A percentile compares a stretch with the other conserved stretches of the same genome.
Conservation (phyloP, 2,329 filamentous ascomycete genomes). For the Aureobasidium leucospermi region DNA sequence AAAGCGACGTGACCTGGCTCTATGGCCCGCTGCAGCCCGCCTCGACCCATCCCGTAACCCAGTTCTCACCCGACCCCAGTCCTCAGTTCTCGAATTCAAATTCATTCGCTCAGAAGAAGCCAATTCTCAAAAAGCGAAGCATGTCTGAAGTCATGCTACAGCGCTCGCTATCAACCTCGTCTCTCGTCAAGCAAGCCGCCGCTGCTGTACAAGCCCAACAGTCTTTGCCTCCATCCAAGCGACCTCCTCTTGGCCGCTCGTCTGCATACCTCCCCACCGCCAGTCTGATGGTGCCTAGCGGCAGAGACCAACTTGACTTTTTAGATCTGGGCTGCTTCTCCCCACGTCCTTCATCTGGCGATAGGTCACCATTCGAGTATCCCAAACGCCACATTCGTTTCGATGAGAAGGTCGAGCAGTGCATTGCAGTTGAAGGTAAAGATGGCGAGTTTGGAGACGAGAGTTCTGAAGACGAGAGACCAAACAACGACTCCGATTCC, state of each 20-base stretch:
- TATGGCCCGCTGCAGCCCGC: slow-evolving; percentile 86
- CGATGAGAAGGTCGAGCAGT: slow-evolving; percentile 91
- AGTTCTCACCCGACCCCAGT: slow-evolving; percentile 42
- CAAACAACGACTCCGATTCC: slow-evolving; percentile 41
- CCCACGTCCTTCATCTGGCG: slow-evolving; percentile 53
- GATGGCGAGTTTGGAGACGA: slow-evolving; percentile 65
- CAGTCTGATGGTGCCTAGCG: slow-evolving; percentile 53
- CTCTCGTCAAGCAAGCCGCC: slow-evolving; percentile 80
- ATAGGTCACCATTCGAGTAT: slow-evolving; percentile 53
- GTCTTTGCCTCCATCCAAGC: slow-evolving; percentile 43
- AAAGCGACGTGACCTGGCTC: slow-evolving; percentile 94
- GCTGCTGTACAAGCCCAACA: slow-evolving; percentile 80
- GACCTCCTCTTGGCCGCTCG: slow-evolving; percentile 46
- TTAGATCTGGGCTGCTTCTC: slow-evolving; percentile 48
- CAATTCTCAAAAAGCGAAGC: slow-evolving; percentile 92
- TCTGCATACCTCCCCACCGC: slow-evolving; percentile 61
- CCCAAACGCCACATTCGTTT: slow-evolving; percentile 88
- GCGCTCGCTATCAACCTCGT: slow-evolving; percentile 78
- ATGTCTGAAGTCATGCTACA: slow-evolving; percentile 95
- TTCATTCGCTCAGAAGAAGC: slow-evolving; percentile 74
- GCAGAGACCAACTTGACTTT: slow-evolving; percentile 53
- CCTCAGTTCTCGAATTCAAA: slow-evolving; percentile 53
- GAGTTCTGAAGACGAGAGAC: slow-evolving; percentile 30
- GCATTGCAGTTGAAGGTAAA: slow-evolving; percentile 86
- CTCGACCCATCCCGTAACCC: slow-evolving; percentile 45